Evolutionary conservation across 106 monocot species (phyloP), one percentile per base, ranked within the genome.

Genomic region (Triglochin maritima): DNA sequence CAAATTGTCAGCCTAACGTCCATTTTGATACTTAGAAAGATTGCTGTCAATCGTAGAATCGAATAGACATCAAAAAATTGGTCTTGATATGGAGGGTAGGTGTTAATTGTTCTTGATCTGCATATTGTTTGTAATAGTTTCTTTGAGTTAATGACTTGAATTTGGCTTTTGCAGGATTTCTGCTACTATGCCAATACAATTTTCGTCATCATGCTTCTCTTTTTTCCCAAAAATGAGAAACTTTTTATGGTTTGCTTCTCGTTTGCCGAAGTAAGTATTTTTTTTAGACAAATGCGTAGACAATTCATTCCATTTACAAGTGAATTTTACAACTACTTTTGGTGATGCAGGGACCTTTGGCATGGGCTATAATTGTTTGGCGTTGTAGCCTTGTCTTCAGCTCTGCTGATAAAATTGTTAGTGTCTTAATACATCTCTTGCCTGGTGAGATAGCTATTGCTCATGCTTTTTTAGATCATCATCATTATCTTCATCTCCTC

Each of bases 311-410:
- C 41, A 41, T 52, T 51, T 50, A 4, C 29, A 64, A n/a, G 6
- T 47, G 17, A 17, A 14, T 64, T 9, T 64, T 41, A 52, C 4
- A 59, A 46, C 12, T n/a, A 48, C 44, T 78, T 29, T 29, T 29
- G 0, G 29, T 29, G 29, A 29, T 29, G 43, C 63, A 99, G 98
- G 98, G 98, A 41, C 98, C 98, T 16, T 65, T 99, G 51, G 98
- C 98, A 70, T 99, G 98, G 98, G 98, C 98, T 56, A 82, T 99
- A 67, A 99, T 99, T 77, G 78, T 99, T n/a, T 99, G 98, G 98
- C 81, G 98, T 6, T 84, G 82, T 68, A 92, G 98, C 73, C 82
- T 99, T n/a, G 98, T 99, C 48, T 99, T 99, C 67, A 89, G 92
- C 79, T 99, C 98, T 69, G 47, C 81, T 59, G 98, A 99, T 79